A percentile compares a stretch with the other conserved stretches of the same genome.
phyloP scores from a whole-genome alignment of 2,329 filamentous ascomycete species.

The Colletotrichum zoysiae region DNA sequence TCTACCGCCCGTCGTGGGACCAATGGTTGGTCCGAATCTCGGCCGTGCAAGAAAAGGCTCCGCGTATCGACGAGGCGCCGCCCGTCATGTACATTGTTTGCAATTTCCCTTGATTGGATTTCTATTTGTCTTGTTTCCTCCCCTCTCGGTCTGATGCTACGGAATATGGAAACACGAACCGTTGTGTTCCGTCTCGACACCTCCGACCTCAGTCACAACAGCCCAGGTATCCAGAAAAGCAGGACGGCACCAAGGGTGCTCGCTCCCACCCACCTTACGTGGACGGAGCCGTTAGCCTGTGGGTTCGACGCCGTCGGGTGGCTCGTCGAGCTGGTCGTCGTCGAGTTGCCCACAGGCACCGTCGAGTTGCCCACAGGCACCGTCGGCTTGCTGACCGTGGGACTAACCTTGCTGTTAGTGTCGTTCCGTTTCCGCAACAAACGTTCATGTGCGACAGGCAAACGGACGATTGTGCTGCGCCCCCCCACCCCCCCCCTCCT shows the following conservation, averaged over 20 bases:
- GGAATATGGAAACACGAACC: neutral
- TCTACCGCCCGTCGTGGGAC: neutral
- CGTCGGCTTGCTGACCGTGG: neutral
- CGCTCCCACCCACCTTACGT: neutral
- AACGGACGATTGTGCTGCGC: neutral
- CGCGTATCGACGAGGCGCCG: neutral
- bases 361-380: neutral
- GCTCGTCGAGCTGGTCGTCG: neutral
- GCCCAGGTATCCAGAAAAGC: conserved; percentile 1
- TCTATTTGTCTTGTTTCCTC: too few relatives aligned
- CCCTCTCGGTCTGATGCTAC: neutral
- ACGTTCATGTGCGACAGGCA: neutral
- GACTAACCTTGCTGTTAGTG: neutral
- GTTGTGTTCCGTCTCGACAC: neutral
- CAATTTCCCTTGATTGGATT: fast-evolving
- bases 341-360: neutral
- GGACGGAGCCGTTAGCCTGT: neutral
- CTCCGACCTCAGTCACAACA: neutral
- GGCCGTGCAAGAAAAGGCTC: neutral
- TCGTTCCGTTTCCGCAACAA: neutral
- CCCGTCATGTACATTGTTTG: neutral
- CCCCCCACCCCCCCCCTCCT: too few relatives aligned
- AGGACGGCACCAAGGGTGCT: neutral
- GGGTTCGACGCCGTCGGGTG: neutral
- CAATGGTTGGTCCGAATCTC: neutral